phyloP scores from a whole-genome alignment of 2,329 filamentous ascomycete species.

The Penicillium occitanis region DNA sequence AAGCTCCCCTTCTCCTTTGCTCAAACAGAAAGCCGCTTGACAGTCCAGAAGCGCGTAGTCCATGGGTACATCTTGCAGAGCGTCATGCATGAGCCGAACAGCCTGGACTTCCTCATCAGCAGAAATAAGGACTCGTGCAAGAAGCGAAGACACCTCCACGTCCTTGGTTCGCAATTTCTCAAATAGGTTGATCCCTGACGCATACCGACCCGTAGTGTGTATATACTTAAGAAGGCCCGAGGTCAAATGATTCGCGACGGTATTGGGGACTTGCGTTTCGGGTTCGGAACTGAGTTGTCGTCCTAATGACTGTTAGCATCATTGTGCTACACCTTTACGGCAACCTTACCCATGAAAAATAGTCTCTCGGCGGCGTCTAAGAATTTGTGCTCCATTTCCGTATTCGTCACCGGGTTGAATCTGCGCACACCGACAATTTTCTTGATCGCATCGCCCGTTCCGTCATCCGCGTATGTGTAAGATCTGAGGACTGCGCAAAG shows the following conservation, averaged over 20 bases:
- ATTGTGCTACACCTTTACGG: background rate
- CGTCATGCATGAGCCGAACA: constrained; percentile 81
- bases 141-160: constrained; percentile 86
- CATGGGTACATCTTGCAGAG: constrained; percentile 89
- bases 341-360: constrained; percentile 76
- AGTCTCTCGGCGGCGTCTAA: constrained; percentile 89
- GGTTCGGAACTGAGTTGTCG: constrained; percentile 96
- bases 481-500: constrained; percentile 90
- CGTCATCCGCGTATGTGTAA: constrained; percentile 95
- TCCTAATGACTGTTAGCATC: constrained; percentile 51
- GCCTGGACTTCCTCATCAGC: constrained; percentile 97
- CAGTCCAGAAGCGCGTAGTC: constrained; percentile 95
- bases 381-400: constrained; percentile 97
- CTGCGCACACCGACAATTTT: constrained; percentile 96
- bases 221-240: constrained; percentile 94
- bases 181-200: constrained; percentile 95
- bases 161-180: constrained; percentile 91
- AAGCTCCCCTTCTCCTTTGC: constrained; percentile 82
- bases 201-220: constrained; percentile 87
- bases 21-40: constrained; percentile 86
- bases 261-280: constrained; percentile 94
- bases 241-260: constrained; percentile 93
- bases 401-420: constrained; percentile 97
- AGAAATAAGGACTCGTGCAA: constrained; percentile 88
- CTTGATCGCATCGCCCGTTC: constrained; percentile 88